Base-by-base conservation (phyloP, 2,329 filamentous ascomycete species). In the Periconia sp. region DNA sequence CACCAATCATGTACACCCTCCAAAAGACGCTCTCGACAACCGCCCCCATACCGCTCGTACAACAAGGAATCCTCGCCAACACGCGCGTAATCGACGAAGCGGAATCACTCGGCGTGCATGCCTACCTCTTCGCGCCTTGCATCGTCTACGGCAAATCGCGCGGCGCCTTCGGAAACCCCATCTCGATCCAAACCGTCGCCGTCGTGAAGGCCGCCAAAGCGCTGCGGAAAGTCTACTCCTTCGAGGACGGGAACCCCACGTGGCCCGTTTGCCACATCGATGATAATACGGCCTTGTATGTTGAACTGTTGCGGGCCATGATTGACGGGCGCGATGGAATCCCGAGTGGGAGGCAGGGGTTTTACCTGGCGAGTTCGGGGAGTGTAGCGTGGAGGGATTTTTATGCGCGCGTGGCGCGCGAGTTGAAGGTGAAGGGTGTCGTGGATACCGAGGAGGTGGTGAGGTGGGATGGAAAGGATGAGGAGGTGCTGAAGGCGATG, bases 251-350 rank as follows among this genome's bases (percentile, higher is more conserved):
- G n/a, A 40, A 47, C 2, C 46, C 80, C 76, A 71, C 66, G 1
- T 84, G 82, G 82, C 81, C 81, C 0, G 81, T 84, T 6, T 81
- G 77, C 52, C 79, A 84, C 50, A 61, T 84, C 3, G 10, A 61
- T 0, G 81, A 84, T 52, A 84, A 75, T 33, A 72, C 77, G 0
- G 62, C 61, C 0, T 58, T 83, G 1, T 84, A 82, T 49, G 47
- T 82, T 1, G 62, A 74, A 2, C 66, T 84, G 0, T 59, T 83
- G 7, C 70, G 72, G 1, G 69, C 64, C 2, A 83, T 83, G 13
- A 58, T 83, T 2, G 57, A 55, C 1, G 75, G 66, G 1, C 62
- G 71, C 13, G 33, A 37, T 3, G 64, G 75, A 5, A 68, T 73
- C 0, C 73, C 64, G 2, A 55, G 77, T 47, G 79, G 78, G 0